phyloP scores from a whole-genome alignment of 768 basidiomycete genomes.

The Lepiota venenata region DNA sequence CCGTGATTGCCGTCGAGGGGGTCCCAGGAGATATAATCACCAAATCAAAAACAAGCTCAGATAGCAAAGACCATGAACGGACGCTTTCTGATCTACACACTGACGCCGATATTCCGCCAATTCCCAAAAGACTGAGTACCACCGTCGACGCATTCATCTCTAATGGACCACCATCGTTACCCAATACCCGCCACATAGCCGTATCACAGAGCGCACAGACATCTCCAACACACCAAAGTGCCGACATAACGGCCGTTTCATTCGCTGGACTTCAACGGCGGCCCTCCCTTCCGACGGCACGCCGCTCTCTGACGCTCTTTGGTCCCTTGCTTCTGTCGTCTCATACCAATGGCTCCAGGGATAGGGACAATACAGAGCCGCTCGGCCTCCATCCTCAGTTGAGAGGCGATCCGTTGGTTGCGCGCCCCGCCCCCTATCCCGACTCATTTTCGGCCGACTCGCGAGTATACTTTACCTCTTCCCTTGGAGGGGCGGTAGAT shows the following conservation, averaged over 20 bases:
- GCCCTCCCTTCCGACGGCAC: background rate
- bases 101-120: slow-evolving; percentile 13
- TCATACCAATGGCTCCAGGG: background rate
- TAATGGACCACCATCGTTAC: background rate
- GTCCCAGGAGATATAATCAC: too few relatives aligned
- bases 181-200: background rate
- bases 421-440: background rate
- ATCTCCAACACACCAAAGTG: background rate
- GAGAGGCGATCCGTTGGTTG: background rate
- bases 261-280: background rate
- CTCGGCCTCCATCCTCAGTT: background rate
- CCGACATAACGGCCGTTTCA: background rate
- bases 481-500: slow-evolving; percentile 25
- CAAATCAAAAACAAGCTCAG: too few relatives aligned
- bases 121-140: background rate
- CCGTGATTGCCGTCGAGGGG: background rate
- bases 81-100: slow-evolving; percentile 12
- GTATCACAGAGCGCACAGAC: background rate
- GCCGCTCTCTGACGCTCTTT: background rate
- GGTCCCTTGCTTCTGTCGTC: background rate
- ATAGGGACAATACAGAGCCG: background rate
- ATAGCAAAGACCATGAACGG: background rate
- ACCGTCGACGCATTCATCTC: background rate
- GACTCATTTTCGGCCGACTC: slow-evolving; percentile 7
- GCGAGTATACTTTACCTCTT: slow-evolving; percentile 20